Conservation (phyloP, 371 early-diverging fungal genomes). For the Mortierella sp. region DNA sequence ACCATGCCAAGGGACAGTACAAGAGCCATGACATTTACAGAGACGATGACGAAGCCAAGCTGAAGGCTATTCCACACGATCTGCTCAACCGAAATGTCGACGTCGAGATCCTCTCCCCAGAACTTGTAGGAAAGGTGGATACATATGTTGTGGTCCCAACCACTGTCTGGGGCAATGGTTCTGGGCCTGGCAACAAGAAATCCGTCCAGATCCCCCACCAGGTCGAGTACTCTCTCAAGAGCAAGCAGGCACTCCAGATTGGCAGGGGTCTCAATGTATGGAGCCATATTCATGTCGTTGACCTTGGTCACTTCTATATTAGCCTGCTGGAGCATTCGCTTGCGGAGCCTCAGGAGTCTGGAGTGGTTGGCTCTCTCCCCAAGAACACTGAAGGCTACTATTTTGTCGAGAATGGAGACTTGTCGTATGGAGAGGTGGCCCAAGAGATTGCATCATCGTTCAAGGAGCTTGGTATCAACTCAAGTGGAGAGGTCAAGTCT, state of each 20-base stretch:
- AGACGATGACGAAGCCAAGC: constrained; percentile 41
- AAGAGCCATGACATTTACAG: constrained; percentile 34
- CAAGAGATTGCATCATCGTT: constrained; percentile 41
- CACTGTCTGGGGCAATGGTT: constrained; percentile 47
- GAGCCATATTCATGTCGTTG: constrained; percentile 53
- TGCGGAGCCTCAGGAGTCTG: constrained; percentile 32
- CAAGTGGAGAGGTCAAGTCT: constrained; percentile 8
- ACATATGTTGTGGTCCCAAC: constrained; percentile 53
- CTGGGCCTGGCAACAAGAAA: constrained; percentile 40
- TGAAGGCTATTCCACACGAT: constrained; percentile 22
- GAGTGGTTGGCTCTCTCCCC: constrained; percentile 15
- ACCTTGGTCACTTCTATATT: constrained; percentile 44
- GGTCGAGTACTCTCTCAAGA: constrained; percentile 25
- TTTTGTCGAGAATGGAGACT: constrained; percentile 51
- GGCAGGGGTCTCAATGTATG: constrained; percentile 51
- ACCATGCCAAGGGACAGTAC: constrained; percentile 29
- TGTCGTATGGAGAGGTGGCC: constrained; percentile 35
- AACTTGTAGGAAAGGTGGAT: constrained; percentile 24
- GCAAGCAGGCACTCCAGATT: constrained; percentile 33
- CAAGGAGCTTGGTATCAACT: constrained; percentile 20
- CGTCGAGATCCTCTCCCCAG: constrained; percentile 26
- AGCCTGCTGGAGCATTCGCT: constrained; percentile 38
- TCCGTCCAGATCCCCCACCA: constrained; percentile 49
- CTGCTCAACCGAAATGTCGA: constrained; percentile 54
- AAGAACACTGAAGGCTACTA: constrained; percentile 53